Evolutionary conservation across 2,329 filamentous ascomycete species (phyloP).

Genomic region (Neonectria magnoliae): DNA sequence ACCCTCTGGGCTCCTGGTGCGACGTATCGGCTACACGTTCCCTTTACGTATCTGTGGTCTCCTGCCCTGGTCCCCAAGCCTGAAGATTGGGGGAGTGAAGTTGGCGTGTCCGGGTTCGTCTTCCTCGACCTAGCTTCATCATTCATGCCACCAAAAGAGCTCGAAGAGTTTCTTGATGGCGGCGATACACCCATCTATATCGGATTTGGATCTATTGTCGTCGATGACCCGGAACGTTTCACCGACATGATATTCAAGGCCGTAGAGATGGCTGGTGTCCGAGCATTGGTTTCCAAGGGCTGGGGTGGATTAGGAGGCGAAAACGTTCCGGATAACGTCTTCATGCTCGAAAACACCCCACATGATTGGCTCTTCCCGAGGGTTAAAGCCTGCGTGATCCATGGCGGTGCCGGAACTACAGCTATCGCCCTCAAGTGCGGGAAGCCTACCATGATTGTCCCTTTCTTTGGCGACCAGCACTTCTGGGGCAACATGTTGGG

Average conservation of each 20-base stretch:
- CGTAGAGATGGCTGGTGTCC: constrained; percentile 70
- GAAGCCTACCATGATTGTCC: constrained; percentile 78
- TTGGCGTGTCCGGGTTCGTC: constrained; percentile 82
- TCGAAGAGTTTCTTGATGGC: constrained; percentile 65
- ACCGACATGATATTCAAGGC: constrained; percentile 78
- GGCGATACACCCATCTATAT: constrained; percentile 75
- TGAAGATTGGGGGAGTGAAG: constrained; percentile 72
- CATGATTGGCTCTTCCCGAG: constrained; percentile 82
- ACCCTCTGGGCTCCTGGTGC: constrained; percentile 81
- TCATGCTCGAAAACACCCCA: constrained; percentile 77
- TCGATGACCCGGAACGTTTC: constrained; percentile 75
- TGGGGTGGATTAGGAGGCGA: constrained; percentile 76
- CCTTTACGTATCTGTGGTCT: constrained; percentile 79
- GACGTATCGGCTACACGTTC: constrained; percentile 77
- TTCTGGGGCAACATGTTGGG: constrained; percentile 81
- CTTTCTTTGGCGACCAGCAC: constrained; percentile 82
- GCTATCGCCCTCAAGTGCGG: constrained; percentile 78
- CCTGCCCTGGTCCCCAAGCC: constrained; percentile 74
- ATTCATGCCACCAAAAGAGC: constrained; percentile 66
- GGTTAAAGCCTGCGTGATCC: constrained; percentile 74
- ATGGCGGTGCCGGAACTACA: constrained; percentile 82
- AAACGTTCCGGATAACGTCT: constrained; percentile 70
- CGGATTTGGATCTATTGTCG: constrained; percentile 80
- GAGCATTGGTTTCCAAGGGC: constrained; percentile 78
- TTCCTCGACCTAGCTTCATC: constrained; percentile 75